These are phyloP conservation scores for Scopulariopsis brevicaulis DNA, from an alignment of 2,329 filamentous ascomycete species.

Conservation along the genomic window DNA sequence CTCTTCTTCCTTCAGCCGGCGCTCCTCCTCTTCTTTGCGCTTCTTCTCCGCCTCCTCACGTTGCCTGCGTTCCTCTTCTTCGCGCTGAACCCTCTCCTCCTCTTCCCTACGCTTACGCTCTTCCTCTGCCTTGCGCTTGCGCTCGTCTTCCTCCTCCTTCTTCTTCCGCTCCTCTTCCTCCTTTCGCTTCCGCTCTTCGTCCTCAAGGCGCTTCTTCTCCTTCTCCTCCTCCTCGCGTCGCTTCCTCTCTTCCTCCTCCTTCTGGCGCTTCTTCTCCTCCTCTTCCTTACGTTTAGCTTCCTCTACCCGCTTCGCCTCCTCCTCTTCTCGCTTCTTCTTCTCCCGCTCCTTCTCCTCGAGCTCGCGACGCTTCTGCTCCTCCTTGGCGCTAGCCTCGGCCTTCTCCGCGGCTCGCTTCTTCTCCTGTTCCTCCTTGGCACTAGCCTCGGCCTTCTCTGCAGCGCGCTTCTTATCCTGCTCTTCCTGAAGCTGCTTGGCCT, in stretches of 20 bases:
- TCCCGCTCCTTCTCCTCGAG: conserved; percentile 10
- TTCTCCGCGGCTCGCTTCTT: conserved; percentile 16
- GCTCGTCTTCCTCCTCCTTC: conserved; percentile 11
- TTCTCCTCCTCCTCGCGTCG: conserved; percentile 17
- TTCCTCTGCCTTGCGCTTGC: conserved; percentile 12
- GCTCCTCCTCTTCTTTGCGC: conserved; percentile 25
- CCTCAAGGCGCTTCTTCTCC: conserved; percentile 21
- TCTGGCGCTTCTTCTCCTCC: conserved; percentile 18
- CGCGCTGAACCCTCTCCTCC: conserved; percentile 15
- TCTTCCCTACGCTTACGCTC: conserved; percentile 12
- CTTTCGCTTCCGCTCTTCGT: conserved; percentile 18
- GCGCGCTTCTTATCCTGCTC: conserved; percentile 20
- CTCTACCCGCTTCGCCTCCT: conserved; percentile 15
- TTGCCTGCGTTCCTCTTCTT: conserved; percentile 19
- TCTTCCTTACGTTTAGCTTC: conserved; percentile 20
- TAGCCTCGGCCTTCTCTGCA: conserved; percentile 21
- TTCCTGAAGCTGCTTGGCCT: conserved; percentile 20
- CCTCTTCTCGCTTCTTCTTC: conserved; percentile 5
- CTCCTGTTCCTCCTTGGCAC: conserved; percentile 23
- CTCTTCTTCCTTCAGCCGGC: conserved; percentile 24
- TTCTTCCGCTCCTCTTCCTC: conserved; percentile 18
- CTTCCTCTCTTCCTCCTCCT: conserved; percentile 16
- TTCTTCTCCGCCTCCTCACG: conserved; percentile 13
- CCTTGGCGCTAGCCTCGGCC: conserved; percentile 22
- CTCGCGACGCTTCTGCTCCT: conserved; percentile 24